Base-by-base conservation (phyloP, 768 basidiomycete genomes). In the Sporobolomyces pararoseus region DNA sequence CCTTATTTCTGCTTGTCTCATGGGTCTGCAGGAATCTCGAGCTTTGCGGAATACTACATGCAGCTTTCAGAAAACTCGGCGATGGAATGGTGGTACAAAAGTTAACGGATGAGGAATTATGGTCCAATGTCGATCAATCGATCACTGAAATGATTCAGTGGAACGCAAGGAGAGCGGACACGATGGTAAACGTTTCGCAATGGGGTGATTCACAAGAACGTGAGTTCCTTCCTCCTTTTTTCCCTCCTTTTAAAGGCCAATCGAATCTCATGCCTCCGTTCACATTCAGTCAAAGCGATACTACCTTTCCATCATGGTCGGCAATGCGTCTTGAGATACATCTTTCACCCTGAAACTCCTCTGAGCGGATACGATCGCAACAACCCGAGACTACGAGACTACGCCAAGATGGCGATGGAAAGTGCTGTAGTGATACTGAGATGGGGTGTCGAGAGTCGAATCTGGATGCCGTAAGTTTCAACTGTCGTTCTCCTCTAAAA, bases 401-500 rank as follows among this genome's bases (percentile, higher is more conserved):
- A 60, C 27, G 67, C 68, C 4, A 55, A 50, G 7, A 63, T 66
- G 65, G 64, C 50, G 7, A 27, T 37, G 55, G 72, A 69, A 25
- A 53, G 61, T 31, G 60, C 72, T 14, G 17, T 70, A 35, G 50
- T 63, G 42, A 66, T 73, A 42, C 61, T 73, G 3, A 64, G 65
- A 9, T 73, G 68, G 65, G 68, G 68, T 34, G 72, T 73, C 54
- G 72, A 73, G 57, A 53, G 50, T 13, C 49, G 68, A 14, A 66
- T 73, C 61, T 73, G 72, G 72, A 65, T 70, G 57, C 72, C 72
- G 66, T 68, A 13, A 25, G 46, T 58, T 27, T 14, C 39, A 42
- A 9, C 39, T 42, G 9, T 17, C 39, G 32, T 5, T 21, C 32
- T 32, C 23, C 29, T 34, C 46, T 34, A 12, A 2, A 3, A 7